Conservation (phyloP, 345 rosid genomes). For the Rhodamnia rubescens region DNA sequence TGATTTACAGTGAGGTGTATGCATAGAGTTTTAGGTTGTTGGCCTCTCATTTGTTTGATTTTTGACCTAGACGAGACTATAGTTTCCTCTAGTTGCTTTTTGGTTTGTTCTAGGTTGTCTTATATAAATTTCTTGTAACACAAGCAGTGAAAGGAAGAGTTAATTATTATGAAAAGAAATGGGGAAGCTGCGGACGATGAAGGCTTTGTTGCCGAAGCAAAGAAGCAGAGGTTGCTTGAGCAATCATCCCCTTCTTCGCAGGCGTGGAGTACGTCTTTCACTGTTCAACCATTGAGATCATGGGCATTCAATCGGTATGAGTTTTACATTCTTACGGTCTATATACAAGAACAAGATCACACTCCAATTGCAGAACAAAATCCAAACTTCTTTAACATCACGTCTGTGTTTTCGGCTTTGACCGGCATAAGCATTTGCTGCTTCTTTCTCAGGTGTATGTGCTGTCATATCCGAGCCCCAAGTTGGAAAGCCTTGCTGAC, state of each 20-base stretch:
- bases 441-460: background rate
- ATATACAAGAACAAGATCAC: background rate
- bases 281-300: background rate
- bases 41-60: background rate
- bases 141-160: background rate
- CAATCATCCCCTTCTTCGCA: conserved; percentile 11
- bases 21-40: background rate
- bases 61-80: background rate
- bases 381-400: background rate
- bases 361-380: background rate
- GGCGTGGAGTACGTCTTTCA: background rate
- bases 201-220: conserved; percentile 10
- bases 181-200: conserved; percentile 23
- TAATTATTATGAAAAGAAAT: conserved; percentile 13
- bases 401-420: background rate
- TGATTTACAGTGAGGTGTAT: background rate
- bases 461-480: background rate
- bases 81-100: background rate
- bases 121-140: background rate
- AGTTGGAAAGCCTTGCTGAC: background rate
- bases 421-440: background rate
- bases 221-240: conserved; percentile 38
- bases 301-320: background rate
- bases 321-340: background rate
- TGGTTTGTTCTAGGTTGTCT: background rate